Base-by-base conservation (phyloP, 1,139 yeast species). In the Sugiyamaella japonica region DNA sequence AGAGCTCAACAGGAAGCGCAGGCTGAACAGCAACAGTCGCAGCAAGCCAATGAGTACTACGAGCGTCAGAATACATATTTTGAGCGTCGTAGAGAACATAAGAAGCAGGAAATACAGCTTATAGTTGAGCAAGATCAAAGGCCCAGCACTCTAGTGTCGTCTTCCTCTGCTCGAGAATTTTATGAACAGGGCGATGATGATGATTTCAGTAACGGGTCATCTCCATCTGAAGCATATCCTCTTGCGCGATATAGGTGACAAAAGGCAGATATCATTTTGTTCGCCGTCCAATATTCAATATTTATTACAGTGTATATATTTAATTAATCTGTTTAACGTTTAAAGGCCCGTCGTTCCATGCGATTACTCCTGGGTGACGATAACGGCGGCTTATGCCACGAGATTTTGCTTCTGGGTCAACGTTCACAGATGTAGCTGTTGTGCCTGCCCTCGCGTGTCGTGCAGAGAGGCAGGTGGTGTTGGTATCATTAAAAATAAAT, bases 1-100 rank as follows among this genome's bases (percentile, higher is more conserved):
- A 58, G 58, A 40, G 71, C 71, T 12, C 66, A 65, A 53, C 56
- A 58, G 28, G 65, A 67, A n/a, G 74, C 73, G 9, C 59, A 59
- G 37, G 50, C 54, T 9, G 71, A 68, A 48, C 53, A 52, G 25
- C 45, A 38, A 12, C 56, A 56, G 3, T 23, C 49, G 7, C 58
- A 50, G 51, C 48, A 36, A 48, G 56, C 52, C 53, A 56, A 15
- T 48, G 57, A 46, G 48, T 48, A 53, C 57, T 59, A 48, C 44
- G 51, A 41, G 57, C 59, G 38, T 47, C 63, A 52, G 37, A n/a
- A 34, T 13, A 42, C 41, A 25, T 48, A 48, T 31, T 13, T 48
- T 2, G 51, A 48, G 9, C 38, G 46, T 9, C 45, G 51, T 9
- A 38, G 51, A 13, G 51, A 48, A 17, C 17, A 9, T 12, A 12